These are phyloP conservation scores for Phytophthora litchii DNA, from an alignment of 352 stramenopile genomes.

Conservation along the genomic window DNA sequence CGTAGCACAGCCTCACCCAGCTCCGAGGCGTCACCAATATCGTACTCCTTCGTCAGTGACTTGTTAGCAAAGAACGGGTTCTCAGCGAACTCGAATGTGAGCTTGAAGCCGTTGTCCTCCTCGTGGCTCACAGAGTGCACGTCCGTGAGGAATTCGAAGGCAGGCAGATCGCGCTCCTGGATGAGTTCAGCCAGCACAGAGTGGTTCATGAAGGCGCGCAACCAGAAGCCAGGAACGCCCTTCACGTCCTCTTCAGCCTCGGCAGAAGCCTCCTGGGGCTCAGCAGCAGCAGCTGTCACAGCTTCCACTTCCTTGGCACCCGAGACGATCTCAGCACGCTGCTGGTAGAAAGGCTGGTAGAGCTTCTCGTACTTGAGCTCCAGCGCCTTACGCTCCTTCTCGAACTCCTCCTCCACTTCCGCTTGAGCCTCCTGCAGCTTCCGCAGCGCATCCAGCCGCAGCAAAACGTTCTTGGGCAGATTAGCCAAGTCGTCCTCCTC, in stretches of 20 bases:
- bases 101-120: slow-evolving; percentile 86
- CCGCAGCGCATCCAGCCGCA: slow-evolving; percentile 71
- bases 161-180: slow-evolving; percentile 79
- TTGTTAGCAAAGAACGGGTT: slow-evolving; percentile 86
- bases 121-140: slow-evolving; percentile 80
- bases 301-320: slow-evolving; percentile 79
- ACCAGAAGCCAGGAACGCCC: slow-evolving; percentile 86
- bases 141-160: slow-evolving; percentile 80
- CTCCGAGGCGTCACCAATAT: slow-evolving; percentile 84
- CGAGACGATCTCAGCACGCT: slow-evolving; percentile 78
- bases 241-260: slow-evolving; percentile 64
- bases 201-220: slow-evolving; percentile 87
- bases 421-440: slow-evolving; percentile 81
- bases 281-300: slow-evolving; percentile 51
- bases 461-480: slow-evolving; percentile 74
- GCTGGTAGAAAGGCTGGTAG: slow-evolving; percentile 82
- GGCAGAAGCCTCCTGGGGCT: slow-evolving; percentile 42
- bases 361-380: slow-evolving; percentile 91
- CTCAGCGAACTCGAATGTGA: slow-evolving; percentile 80
- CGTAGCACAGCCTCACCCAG: slow-evolving; percentile 79
- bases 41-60: slow-evolving; percentile 85
- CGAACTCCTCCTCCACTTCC: slow-evolving; percentile 81
- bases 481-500: slow-evolving; percentile 66
- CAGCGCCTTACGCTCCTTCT: slow-evolving; percentile 83
- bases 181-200: slow-evolving; percentile 80